Evolutionary conservation across 2,329 filamentous ascomycete species (phyloP).

Genomic region (Penicillium sp.): DNA sequence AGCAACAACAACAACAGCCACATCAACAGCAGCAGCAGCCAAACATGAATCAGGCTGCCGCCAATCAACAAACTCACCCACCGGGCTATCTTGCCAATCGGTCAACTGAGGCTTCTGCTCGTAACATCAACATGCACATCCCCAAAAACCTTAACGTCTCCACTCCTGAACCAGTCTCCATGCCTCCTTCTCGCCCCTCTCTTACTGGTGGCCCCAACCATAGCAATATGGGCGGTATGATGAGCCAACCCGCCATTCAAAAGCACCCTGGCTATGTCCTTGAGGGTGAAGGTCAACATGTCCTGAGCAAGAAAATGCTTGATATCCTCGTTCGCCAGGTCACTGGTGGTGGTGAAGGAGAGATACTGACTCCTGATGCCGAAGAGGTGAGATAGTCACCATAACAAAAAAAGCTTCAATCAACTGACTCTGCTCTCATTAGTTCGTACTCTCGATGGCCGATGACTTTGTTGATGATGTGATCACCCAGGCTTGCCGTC

Average conservation of each 20-base stretch:
- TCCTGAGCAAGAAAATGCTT: constrained; percentile 96
- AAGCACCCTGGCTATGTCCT: constrained; percentile 82
- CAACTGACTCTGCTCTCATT: constrained; percentile 1
- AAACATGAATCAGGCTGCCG: constrained; percentile 30
- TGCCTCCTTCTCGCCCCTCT: constrained; percentile 76
- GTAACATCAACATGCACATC: constrained; percentile 71
- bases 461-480: constrained; percentile 96
- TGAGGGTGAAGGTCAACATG: constrained; percentile 86
- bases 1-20: constrained; percentile 7
- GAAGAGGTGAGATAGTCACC: constrained; percentile 72
- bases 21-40: constrained; percentile 20
- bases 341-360: constrained; percentile 74
- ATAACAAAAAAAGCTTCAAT: background rate
- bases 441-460: constrained; percentile 85
- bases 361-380: constrained; percentile 83
- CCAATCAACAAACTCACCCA: constrained; percentile 42
- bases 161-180: constrained; percentile 70
- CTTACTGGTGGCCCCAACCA: constrained; percentile 74
- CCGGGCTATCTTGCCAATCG: constrained; percentile 44
- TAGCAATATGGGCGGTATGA: constrained; percentile 69
- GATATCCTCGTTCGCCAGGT: constrained; percentile 94
- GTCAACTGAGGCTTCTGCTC: constrained; percentile 39
- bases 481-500: constrained; percentile 79
- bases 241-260: constrained; percentile 81
- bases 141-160: constrained; percentile 75